Conservation (phyloP, 441 rosid genomes). For the Erodium moschatum region DNA sequence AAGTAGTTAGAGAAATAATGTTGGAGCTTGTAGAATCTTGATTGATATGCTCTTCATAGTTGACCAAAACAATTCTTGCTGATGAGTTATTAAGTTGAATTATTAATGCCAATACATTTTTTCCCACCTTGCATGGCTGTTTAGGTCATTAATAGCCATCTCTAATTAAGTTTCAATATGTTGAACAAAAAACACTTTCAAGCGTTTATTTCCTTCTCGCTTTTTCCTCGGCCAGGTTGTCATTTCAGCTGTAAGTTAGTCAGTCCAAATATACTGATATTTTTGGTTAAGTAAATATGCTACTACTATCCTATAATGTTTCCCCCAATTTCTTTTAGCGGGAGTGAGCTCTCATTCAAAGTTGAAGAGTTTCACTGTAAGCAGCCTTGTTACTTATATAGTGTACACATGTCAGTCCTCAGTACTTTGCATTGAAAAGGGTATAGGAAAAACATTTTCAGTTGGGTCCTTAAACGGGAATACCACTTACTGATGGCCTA, state of each 20-base stretch:
- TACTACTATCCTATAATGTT: no score
- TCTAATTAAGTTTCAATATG: no score
- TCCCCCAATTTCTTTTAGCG: no score
- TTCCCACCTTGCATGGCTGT: background rate
- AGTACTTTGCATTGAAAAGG: no score
- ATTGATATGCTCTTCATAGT: constrained; percentile 3
- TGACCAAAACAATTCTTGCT: background rate
- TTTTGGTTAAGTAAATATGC: no score
- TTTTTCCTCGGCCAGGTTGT: background rate
- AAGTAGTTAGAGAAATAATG: constrained; percentile 1
- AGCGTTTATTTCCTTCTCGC: no score
- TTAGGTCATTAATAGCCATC: background rate
- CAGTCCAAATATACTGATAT: background rate
- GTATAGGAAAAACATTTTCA: no score
- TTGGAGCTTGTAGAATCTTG: background rate
- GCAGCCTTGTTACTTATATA: no score
- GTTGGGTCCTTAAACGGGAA: background rate
- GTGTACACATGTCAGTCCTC: no score
- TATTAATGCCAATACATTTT: background rate
- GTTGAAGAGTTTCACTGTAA: no score
- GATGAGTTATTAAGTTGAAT: background rate
- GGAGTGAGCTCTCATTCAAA: no score
- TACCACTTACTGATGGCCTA: background rate
- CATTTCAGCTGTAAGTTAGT: background rate
- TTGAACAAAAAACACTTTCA: no score